Conservation (phyloP, 1,284 basidiomycete genomes). For the Austroboletus novae-zelandiae region DNA sequence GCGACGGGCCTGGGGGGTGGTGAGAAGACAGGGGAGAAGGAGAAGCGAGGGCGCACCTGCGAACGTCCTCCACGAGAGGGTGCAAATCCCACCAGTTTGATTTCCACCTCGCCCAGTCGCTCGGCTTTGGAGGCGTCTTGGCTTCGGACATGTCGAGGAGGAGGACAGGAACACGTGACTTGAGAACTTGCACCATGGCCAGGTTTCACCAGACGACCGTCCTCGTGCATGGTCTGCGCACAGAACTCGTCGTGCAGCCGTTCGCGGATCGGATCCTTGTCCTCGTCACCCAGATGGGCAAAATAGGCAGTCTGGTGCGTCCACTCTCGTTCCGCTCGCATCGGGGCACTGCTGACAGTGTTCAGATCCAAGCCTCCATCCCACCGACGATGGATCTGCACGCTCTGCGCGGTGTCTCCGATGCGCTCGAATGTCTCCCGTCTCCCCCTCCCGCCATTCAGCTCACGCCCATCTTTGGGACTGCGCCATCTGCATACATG, state of each 20-base stretch:
- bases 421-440: constrained; percentile 46
- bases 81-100: constrained; percentile 73
- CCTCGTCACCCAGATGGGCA: constrained; percentile 82
- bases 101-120: constrained; percentile 55
- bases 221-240: constrained; percentile 54
- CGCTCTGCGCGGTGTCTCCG: constrained; percentile 33
- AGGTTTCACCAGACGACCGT: constrained; percentile 39
- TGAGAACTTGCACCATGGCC: constrained; percentile 13
- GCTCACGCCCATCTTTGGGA: constrained; percentile 76
- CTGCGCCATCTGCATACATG: constrained; percentile 57
- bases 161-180: constrained; percentile 12
- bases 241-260: constrained; percentile 74
- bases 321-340: constrained; percentile 2
- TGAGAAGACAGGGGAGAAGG: neutral
- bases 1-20: constrained; percentile 51
- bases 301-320: constrained; percentile 81
- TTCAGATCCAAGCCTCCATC: constrained; percentile 75
- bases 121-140: constrained; percentile 51
- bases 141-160: constrained; percentile 18
- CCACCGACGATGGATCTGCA: constrained; percentile 61
- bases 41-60: constrained; percentile 40
- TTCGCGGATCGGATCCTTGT: constrained; percentile 81
- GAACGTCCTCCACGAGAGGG: constrained; percentile 54
- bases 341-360: constrained; percentile 1
- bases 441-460: constrained; percentile 70